Evolutionary conservation across 352 stramenopile genomes (phyloP).

Genomic region (Phytophthora litchii): DNA sequence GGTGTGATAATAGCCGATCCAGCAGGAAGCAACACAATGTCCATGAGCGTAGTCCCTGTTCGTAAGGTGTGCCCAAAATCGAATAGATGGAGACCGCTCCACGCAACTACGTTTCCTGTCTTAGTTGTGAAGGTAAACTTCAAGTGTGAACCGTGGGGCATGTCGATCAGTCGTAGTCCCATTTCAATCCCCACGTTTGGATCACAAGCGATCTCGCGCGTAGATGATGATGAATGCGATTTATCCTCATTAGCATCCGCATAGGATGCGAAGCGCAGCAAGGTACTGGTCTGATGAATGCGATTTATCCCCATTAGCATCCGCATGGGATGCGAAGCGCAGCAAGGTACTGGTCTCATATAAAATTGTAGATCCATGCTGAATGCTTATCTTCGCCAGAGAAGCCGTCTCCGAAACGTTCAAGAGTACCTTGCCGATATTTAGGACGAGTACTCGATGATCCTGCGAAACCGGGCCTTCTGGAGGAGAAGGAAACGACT

Average conservation of each 20-base stretch:
- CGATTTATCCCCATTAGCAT: constrained; percentile 14
- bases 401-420: constrained; percentile 19
- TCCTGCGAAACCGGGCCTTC: constrained; percentile 36
- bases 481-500: constrained; percentile 39
- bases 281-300: constrained; percentile 28
- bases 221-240: constrained; percentile 7
- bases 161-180: constrained; percentile 58
- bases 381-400: constrained; percentile 33
- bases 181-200: constrained; percentile 34
- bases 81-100: constrained; percentile 79
- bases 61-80: constrained; percentile 81
- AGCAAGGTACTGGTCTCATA: constrained; percentile 35
- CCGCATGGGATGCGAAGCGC: constrained; percentile 16
- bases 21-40: constrained; percentile 42
- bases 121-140: constrained; percentile 64
- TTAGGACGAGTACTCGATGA: constrained; percentile 31
- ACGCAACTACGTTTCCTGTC: constrained; percentile 42
- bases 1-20: constrained; percentile 46
- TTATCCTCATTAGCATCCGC: constrained; percentile 18
- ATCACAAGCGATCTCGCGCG: constrained; percentile 31
- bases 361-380: constrained; percentile 38
- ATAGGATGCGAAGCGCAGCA: constrained; percentile 22
- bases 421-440: constrained; percentile 27
- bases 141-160: constrained; percentile 80
- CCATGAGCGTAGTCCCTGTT: constrained; percentile 49